These are phyloP conservation scores for Amanita pseudoporphyria DNA, from an alignment of 768 basidiomycete genomes.

Conservation along the genomic window DNA sequence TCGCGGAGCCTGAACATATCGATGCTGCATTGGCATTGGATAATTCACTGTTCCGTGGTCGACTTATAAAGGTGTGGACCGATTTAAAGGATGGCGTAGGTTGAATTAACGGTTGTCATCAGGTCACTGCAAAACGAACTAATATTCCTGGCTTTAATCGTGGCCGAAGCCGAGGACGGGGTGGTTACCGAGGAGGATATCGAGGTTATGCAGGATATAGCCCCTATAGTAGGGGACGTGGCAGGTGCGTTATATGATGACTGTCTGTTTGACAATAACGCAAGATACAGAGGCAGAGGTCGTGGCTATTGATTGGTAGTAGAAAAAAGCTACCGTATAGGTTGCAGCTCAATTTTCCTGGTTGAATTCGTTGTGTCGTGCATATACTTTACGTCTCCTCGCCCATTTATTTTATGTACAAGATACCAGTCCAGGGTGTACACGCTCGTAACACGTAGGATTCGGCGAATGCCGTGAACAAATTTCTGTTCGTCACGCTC, in stretches of 20 bases:
- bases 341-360: conserved; percentile 7
- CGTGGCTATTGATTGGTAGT: conserved; percentile 48
- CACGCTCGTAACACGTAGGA: neutral
- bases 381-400: conserved; percentile 4
- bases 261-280: conserved; percentile 5
- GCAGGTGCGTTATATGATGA: conserved; percentile 47
- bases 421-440: conserved; percentile 8
- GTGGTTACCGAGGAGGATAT: conserved; percentile 38
- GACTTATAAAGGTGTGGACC: conserved; percentile 71
- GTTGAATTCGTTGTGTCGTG: neutral
- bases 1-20: conserved; percentile 87
- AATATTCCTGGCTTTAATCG: conserved; percentile 90
- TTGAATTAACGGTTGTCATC: neutral
- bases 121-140: conserved; percentile 95
- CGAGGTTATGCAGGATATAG: conserved; percentile 33
- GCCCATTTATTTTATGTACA: conserved; percentile 4
- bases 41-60: conserved; percentile 90
- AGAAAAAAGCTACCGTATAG: conserved; percentile 1
- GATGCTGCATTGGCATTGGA: conserved; percentile 89
- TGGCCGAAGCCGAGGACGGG: conserved; percentile 67
- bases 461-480: conserved; percentile 3
- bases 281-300: conserved; percentile 36
- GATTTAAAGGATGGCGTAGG: neutral
- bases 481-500: neutral
- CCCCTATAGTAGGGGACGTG: conserved; percentile 59